A percentile compares a stretch with the other conserved stretches of the same genome.
Evolutionary conservation across 179 eudicot species (phyloP).

Genomic region (Beta corolliflora): DNA sequence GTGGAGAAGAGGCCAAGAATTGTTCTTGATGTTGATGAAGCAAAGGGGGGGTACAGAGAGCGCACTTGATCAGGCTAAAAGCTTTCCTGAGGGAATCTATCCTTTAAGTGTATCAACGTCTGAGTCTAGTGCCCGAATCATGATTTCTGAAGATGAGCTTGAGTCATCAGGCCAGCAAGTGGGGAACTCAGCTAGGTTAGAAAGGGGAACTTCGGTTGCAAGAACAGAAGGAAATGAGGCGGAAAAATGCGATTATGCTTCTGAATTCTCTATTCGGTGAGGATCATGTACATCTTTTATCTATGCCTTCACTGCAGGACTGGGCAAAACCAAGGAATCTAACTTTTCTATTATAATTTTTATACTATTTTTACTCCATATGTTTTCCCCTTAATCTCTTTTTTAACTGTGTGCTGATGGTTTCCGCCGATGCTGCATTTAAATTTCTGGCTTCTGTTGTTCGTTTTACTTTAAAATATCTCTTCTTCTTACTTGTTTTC

Average conservation of each 20-base stretch:
- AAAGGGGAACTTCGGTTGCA: slow-evolving; percentile 8
- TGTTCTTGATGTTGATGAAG: slow-evolving; percentile 9
- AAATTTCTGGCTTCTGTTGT: neutral
- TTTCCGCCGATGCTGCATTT: neutral
- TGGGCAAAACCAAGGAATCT: neutral
- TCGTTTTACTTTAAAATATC: neutral
- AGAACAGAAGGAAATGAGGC: slow-evolving; percentile 12
- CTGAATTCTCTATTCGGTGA: slow-evolving; percentile 42
- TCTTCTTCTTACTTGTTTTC: neutral
- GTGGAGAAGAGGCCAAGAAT: slow-evolving; percentile 28
- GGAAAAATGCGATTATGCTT: slow-evolving; percentile 12
- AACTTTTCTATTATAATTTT: neutral
- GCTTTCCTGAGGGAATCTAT: slow-evolving; percentile 15
- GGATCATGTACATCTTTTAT: slow-evolving; percentile 12
- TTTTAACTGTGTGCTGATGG: neutral
- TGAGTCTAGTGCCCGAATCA: slow-evolving; percentile 35
- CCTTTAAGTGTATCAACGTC: slow-evolving; percentile 34
- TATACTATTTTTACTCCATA: neutral
- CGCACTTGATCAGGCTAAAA: slow-evolving; percentile 6
- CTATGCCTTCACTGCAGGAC: neutral
- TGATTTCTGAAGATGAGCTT: slow-evolving; percentile 34
- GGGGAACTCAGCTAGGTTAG: slow-evolving; percentile 4
- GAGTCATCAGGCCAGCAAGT: slow-evolving; percentile 33
- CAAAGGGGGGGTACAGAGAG: slow-evolving; percentile 12
- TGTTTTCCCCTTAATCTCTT: neutral